phyloP scores from a whole-genome alignment of 106 monocot genomes.

The Dioscorea alata region DNA sequence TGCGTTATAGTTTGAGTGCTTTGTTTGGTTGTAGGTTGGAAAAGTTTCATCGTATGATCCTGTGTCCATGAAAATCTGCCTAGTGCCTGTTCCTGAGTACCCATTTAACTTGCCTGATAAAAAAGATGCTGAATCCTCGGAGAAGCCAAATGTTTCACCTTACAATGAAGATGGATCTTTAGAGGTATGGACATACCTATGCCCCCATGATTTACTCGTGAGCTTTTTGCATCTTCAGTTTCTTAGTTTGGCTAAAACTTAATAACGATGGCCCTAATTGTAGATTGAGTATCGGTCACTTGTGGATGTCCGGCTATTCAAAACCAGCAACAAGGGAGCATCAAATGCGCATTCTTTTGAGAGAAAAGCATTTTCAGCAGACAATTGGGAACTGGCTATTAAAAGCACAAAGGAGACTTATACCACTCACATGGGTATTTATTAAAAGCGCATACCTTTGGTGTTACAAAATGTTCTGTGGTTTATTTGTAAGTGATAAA shows the following conservation, averaged over 20 bases:
- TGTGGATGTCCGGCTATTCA: constrained; percentile 70
- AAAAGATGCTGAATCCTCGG: constrained; percentile 12
- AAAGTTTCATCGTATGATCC: constrained; percentile 57
- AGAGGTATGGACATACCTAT: constrained; percentile 40
- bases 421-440: background rate
- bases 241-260: background rate
- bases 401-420: constrained; percentile 8
- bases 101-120: constrained; percentile 31
- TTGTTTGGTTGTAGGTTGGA: constrained; percentile 57
- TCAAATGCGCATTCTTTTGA: background rate
- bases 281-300: constrained; percentile 68
- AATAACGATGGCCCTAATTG: background rate
- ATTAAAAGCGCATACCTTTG: background rate
- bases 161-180: constrained; percentile 87
- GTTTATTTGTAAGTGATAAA: background rate
- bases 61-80: constrained; percentile 31
- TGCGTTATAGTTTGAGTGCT: background rate
- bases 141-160: constrained; percentile 16
- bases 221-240: background rate
- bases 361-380: background rate
- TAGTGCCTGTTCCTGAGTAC: constrained; percentile 49
- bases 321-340: constrained; percentile 8
- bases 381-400: background rate
- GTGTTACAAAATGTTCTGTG: background rate
- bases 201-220: background rate